phyloP scores from a whole-genome alignment of 805 yeast species.

The Jamesozyma gamospora region DNA sequence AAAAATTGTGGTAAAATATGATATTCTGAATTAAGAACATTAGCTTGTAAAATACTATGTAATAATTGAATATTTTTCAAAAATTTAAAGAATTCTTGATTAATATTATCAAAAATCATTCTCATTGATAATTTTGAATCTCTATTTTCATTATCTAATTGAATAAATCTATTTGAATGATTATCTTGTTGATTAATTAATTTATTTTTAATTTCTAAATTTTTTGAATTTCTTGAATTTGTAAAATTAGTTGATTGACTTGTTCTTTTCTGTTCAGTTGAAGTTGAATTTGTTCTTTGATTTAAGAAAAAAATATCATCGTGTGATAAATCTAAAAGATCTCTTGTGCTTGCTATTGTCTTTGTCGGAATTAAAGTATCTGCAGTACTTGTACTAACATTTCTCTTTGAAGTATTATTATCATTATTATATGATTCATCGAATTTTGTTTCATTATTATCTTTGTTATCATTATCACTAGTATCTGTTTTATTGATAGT shows the following conservation, averaged over 20 bases:
- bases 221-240: not conserved
- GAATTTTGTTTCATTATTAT: too few species aligned
- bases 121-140: constrained; percentile 2
- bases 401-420: constrained; percentile 3
- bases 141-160: not conserved
- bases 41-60: constrained; percentile 22
- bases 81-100: constrained; percentile 22
- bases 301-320: not conserved
- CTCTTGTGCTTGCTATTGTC: not conserved
- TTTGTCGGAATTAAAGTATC: constrained; percentile 7
- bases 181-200: not conserved
- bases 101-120: constrained; percentile 14
- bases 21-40: constrained; percentile 12
- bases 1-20: constrained; percentile 47
- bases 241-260: not conserved
- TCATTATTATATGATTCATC: too few species aligned
- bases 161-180: not conserved
- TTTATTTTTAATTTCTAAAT: too few species aligned
- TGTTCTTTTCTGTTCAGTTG: not conserved
- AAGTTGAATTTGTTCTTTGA: constrained; percentile 1
- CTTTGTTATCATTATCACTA: too few species aligned
- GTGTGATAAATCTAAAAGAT: not conserved
- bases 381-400: constrained; percentile 14
- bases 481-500: too few species aligned
- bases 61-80: constrained; percentile 22